Percentiles rank a stretch among this genome's conserved stretches.
Evolutionary conservation across 768 basidiomycete species (phyloP).

Genomic region (Gloeophyllum trabeum): DNA sequence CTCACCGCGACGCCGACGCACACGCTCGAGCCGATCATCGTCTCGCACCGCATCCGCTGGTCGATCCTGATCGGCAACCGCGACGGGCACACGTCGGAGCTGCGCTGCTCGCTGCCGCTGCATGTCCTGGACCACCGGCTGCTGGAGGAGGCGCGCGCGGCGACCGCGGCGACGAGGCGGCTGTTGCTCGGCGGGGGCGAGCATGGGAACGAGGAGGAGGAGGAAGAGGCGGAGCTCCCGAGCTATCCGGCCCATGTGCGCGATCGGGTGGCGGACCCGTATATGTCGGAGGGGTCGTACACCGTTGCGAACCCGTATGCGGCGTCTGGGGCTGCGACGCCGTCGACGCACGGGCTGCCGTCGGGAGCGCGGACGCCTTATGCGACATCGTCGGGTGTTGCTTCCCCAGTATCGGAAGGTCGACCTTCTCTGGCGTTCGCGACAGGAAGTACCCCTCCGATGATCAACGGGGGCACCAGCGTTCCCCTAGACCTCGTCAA

Average conservation of each 20-base stretch:
- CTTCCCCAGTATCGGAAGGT: constrained; percentile 12
- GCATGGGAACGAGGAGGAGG: constrained; percentile 23
- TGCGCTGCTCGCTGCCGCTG: constrained; percentile 89
- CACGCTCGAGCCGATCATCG: constrained; percentile 57
- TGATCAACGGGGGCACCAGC: constrained; percentile 21
- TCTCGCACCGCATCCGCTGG: constrained; percentile 78
- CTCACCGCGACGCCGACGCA: constrained; percentile 58
- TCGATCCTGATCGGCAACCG: constrained; percentile 68
- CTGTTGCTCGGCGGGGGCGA: constrained; percentile 37
- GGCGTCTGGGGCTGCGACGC: constrained; percentile 27
- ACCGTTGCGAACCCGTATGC: constrained; percentile 58
- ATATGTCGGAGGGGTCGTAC: constrained; percentile 48
- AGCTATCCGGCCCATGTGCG: constrained; percentile 84
- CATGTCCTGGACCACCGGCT: constrained; percentile 70
- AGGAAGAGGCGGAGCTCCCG: constrained; percentile 68
- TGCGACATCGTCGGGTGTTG: constrained; percentile 11
- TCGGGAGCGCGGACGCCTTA: constrained; percentile 8
- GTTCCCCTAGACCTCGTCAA: constrained; percentile 71
- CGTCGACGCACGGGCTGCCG: constrained; percentile 9
- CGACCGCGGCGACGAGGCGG: constrained; percentile 66
- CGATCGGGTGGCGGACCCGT: constrained; percentile 81
- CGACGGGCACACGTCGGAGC: constrained; percentile 88
- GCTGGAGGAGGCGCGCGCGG: constrained; percentile 61
- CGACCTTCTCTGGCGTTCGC: background rate
- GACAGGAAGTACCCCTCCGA: constrained; percentile 2